Base-by-base conservation (phyloP, 345 rosid genomes). In the Moringa oleifera region DNA sequence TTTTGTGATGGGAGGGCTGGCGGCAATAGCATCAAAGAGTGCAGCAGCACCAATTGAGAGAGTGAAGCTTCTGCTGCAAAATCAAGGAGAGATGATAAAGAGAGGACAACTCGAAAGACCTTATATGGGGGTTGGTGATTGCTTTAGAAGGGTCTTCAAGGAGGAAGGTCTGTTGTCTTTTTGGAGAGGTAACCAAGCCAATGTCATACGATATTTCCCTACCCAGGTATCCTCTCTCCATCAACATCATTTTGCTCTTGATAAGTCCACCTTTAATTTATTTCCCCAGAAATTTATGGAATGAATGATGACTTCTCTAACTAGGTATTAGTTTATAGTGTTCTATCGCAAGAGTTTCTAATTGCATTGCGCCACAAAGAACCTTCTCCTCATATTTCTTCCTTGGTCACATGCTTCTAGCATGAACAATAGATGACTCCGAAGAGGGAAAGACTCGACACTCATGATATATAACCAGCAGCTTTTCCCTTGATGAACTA, bases 111-210 rank as follows among this genome's bases (percentile, higher is more conserved):
- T 90, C 69, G 71, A 59, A 33, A 77, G 63, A 47, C 95, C 96
- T 62, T 90, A 94, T 68, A 46, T 66, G 31, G 93, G 88, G 55
- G 49, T 88, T 50, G 64, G 72, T 37, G 81, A 90, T 77, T 86
- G 99, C 79, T 86, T 94, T 64, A 64, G 25, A 63, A 79, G 91
- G 86, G 79, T 90, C 50, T 78, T 82, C 36, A 80, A 76, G 75
- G 95, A 94, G 66, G 99, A 94, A 77, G 97, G 96, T 23, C 24
- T 78, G n/a, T 53, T 72, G 36, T 90, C 96, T 45, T 86, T 86
- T 59, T 94, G 99, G 99, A 90, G 99, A 74, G 97, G 97, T 23
- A 81, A 88, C 71, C 97, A 88, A 82, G 97, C 90, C 76, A 94
- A 77, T 75, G 80, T 88, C 72, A 88, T 94, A 3, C 77, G 97